phyloP scores from a whole-genome alignment of 2,329 filamentous ascomycete species.

The Aspergillus flavus region DNA sequence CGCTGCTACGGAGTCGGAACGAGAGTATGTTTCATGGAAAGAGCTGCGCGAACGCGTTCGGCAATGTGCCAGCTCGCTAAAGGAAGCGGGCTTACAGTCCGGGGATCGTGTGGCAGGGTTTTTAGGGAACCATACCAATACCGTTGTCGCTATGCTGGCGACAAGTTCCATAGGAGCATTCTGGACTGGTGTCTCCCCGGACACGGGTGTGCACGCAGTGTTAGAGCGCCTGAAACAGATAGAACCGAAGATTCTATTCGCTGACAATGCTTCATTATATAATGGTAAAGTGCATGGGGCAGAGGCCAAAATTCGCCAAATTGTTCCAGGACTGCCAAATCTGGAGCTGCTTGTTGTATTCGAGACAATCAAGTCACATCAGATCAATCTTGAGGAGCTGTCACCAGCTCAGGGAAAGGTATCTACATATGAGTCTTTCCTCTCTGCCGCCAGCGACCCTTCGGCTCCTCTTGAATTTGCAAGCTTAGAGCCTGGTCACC shows the following conservation, averaged over 20 bases:
- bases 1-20: conserved; percentile 73
- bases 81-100: conserved; percentile 63
- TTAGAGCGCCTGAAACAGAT: conserved; percentile 87
- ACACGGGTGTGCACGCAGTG: conserved; percentile 88
- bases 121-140: conserved; percentile 86
- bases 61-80: conserved; percentile 70
- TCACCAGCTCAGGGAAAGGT: conserved; percentile 41
- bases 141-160: conserved; percentile 84
- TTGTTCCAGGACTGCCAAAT: conserved; percentile 67
- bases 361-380: conserved; percentile 58
- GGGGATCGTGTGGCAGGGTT: conserved; percentile 71
- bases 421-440: conserved; percentile 48
- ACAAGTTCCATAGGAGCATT: conserved; percentile 80
- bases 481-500: conserved; percentile 80
- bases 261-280: conserved; percentile 85
- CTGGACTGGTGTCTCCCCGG: conserved; percentile 91
- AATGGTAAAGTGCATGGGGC: conserved; percentile 89
- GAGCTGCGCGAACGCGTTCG: conserved; percentile 78
- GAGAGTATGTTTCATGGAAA: conserved; percentile 72
- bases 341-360: conserved; percentile 75
- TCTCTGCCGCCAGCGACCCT: conserved; percentile 44
- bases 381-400: conserved; percentile 39
- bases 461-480: conserved; percentile 63
- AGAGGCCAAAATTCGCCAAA: conserved; percentile 74
- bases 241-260: conserved; percentile 77